Evolutionary conservation across 306 rosid genomes (phyloP).

Genomic region (Luffa acutangula): DNA sequence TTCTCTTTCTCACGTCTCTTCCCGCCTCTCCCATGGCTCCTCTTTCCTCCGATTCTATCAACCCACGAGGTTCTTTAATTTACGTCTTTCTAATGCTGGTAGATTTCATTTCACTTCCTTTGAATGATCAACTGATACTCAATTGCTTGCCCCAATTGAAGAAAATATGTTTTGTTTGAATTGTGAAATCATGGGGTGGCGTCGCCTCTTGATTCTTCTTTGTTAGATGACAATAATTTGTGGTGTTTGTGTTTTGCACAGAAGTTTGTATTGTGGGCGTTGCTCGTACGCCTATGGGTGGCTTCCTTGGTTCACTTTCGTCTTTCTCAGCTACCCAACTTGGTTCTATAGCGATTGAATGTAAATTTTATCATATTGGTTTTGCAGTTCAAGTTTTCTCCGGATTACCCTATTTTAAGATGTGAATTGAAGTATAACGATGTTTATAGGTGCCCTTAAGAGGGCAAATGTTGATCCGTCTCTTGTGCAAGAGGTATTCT

Average conservation of each 20-base stretch:
- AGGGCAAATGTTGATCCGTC: constrained; percentile 77
- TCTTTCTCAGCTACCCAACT: constrained; percentile 78
- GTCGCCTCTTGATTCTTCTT: background rate
- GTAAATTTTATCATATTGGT: constrained; percentile 19
- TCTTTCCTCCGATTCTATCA: constrained; percentile 24
- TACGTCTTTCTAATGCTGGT: background rate
- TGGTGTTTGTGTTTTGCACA: constrained; percentile 7
- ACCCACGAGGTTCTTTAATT: constrained; percentile 49
- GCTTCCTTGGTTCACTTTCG: constrained; percentile 68
- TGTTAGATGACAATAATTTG: background rate
- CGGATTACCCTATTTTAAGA: background rate
- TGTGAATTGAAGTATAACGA: background rate
- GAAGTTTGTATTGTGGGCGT: constrained; percentile 94
- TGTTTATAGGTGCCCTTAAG: constrained; percentile 57
- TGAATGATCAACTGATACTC: no score
- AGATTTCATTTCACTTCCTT: no score
- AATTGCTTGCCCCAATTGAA: no score
- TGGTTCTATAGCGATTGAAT: constrained; percentile 58
- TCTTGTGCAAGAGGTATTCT: constrained; percentile 86
- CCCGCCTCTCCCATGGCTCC: constrained; percentile 39
- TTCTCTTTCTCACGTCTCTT: background rate
- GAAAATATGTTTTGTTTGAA: background rate
- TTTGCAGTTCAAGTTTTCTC: background rate
- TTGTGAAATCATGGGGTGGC: background rate
- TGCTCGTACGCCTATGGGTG: constrained; percentile 86